Evolutionary conservation across 129 eudicot genomes (phyloP).

Genomic region (Scalesia atractyloides): DNA sequence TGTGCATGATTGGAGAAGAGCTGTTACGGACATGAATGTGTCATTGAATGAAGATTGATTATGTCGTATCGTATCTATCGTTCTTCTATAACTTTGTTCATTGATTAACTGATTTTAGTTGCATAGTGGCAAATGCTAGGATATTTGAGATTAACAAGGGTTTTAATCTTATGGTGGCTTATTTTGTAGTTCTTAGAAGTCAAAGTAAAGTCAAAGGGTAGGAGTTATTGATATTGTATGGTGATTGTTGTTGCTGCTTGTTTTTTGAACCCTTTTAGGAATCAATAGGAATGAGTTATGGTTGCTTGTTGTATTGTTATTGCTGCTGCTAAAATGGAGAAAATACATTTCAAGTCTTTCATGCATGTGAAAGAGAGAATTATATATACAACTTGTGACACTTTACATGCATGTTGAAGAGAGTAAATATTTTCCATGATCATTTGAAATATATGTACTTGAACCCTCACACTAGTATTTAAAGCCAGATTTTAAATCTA

Average conservation of each 20-base stretch:
- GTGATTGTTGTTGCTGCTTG: conserved; percentile 11
- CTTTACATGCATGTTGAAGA: neutral
- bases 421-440: neutral
- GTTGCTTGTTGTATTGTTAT: neutral
- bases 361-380: neutral
- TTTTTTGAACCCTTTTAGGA: conserved; percentile 27
- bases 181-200: conserved; percentile 10
- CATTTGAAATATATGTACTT: neutral
- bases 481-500: neutral
- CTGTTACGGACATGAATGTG: conserved; percentile 70
- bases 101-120: conserved; percentile 27
- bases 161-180: conserved; percentile 10
- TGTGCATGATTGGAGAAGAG: conserved; percentile 48
- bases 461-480: conserved; percentile 10
- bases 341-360: no score
- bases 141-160: conserved; percentile 21
- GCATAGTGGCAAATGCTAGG: conserved; percentile 22
- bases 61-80: neutral
- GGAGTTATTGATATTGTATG: neutral
- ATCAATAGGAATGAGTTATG: conserved; percentile 14
- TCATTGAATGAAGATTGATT: conserved; percentile 40
- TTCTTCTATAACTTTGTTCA: conserved; percentile 11
- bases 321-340: neutral
- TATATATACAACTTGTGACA: neutral
- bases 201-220: conserved; percentile 25